phyloP scores from a whole-genome alignment of 805 yeast genomes.

The Wickerhamomyces ciferrii region DNA sequence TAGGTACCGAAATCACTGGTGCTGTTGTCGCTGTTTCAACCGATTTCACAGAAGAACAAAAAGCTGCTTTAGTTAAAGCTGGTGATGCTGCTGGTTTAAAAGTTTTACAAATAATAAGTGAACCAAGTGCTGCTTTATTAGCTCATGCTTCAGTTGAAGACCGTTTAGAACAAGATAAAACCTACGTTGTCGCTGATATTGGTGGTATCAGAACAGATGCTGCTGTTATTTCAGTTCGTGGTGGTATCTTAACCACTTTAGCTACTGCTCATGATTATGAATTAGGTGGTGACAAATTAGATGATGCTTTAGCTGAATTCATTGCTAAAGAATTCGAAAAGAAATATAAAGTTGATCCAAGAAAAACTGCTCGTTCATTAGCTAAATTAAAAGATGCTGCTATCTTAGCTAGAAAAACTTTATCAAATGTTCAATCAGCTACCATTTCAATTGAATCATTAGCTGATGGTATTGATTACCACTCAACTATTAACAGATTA shows the following conservation, averaged over 20 bases:
- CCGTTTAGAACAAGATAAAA: conserved; percentile 49
- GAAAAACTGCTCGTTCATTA: conserved; percentile 72
- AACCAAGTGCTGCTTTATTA: conserved; percentile 87
- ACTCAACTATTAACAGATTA: conserved; percentile 88
- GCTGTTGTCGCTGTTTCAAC: conserved; percentile 90
- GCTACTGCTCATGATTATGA: conserved; percentile 78
- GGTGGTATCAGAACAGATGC: conserved; percentile 97
- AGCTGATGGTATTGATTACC: conserved; percentile 92
- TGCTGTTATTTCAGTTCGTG: conserved; percentile 88
- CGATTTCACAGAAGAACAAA: conserved; percentile 73
- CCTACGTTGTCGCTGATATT: conserved; percentile 90
- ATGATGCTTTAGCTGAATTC: conserved; percentile 70
- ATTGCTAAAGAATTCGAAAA: conserved; percentile 94
- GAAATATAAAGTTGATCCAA: conserved; percentile 77
- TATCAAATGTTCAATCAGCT: conserved; percentile 83
- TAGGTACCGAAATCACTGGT: conserved; percentile 76
- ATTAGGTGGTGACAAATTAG: conserved; percentile 87
- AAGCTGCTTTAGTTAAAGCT: conserved; percentile 52
- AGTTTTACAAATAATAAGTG: conserved; percentile 83
- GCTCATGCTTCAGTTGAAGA: conserved; percentile 56
- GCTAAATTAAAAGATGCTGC: conserved; percentile 87
- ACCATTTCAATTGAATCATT: conserved; percentile 92
- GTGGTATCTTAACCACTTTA: conserved; percentile 86
- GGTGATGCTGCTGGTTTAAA: conserved; percentile 70
- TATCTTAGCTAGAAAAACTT: conserved; percentile 81